phyloP scores from a whole-genome alignment of 106 monocot genomes.

The Allium fistulosum region DNA sequence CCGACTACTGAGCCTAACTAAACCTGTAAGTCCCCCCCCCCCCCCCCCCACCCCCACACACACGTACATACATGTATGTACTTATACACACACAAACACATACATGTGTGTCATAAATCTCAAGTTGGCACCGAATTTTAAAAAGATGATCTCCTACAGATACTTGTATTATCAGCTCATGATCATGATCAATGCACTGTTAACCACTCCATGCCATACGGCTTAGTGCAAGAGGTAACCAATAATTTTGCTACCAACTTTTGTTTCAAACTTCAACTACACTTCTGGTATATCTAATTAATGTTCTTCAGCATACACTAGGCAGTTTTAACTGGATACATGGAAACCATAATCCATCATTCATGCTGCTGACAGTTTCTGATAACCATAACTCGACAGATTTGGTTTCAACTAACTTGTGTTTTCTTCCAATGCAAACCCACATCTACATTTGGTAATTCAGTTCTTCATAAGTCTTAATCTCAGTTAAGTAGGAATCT shows the following conservation, averaged over 20 bases:
- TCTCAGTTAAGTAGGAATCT: no score
- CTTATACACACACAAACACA: no score
- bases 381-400: constrained; percentile 26
- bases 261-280: no score
- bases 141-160: constrained; percentile 26
- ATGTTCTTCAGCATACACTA: constrained; percentile 68
- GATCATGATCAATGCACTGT: constrained; percentile 99
- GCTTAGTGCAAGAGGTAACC: constrained; percentile 65
- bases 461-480: no score
- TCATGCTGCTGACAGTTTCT: constrained; percentile 77
- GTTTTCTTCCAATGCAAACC: constrained; percentile 94
- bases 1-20: constrained; percentile 47
- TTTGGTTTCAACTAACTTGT: constrained; percentile 49
- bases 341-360: constrained; percentile 91
- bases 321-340: constrained; percentile 98
- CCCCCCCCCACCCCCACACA: no score
- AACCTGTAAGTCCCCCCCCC: constrained; percentile 44
- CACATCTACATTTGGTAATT: constrained; percentile 88
- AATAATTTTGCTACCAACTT: not conserved
- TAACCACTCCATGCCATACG: constrained; percentile 53
- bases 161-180: constrained; percentile 90
- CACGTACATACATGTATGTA: not conserved
- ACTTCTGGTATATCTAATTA: no score
- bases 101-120: not conserved
- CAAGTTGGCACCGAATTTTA: not conserved